Conservation (phyloP, 73 alveolate species). For the Vitrella brassicaformis region DNA sequence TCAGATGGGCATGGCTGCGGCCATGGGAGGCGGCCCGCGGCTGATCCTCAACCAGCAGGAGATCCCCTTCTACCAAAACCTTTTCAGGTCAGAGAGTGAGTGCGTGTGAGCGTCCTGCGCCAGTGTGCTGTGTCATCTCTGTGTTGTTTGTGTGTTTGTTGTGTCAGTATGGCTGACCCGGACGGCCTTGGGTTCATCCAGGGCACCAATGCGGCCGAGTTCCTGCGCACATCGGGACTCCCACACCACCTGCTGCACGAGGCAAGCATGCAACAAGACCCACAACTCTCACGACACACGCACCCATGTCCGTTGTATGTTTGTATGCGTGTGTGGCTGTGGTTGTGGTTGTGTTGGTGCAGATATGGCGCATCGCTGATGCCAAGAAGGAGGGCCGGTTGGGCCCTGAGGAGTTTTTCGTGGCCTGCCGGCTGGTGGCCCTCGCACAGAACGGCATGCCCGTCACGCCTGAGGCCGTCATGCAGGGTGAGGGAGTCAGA, state of each 20-base stretch:
- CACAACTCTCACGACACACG: no score
- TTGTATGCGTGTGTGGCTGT: no score
- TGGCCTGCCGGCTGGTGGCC: constrained; percentile 76
- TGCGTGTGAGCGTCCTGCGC: no score
- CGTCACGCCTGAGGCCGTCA: constrained; percentile 51
- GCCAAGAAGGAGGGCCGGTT: constrained; percentile 49
- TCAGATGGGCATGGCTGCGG: not conserved
- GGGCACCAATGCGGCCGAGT: constrained; percentile 71
- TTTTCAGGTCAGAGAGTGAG: no score
- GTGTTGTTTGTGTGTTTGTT: no score
- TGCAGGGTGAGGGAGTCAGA: no score
- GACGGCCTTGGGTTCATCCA: constrained; percentile 51
- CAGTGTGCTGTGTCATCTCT: no score
- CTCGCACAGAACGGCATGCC: constrained; percentile 80
- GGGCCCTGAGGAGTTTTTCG: constrained; percentile 72
- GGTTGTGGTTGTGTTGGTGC: constrained; percentile 47
- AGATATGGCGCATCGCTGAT: constrained; percentile 65
- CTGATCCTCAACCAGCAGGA: not conserved
- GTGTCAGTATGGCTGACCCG: constrained; percentile 55
- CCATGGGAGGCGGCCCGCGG: not conserved
- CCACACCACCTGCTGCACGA: no score
- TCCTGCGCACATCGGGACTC: constrained; percentile 69
- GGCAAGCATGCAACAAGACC: no score
- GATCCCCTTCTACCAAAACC: not conserved
- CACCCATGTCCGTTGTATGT: no score